Base-by-base conservation (phyloP, 2,329 filamentous ascomycete genomes). In the Phoma sp. region DNA sequence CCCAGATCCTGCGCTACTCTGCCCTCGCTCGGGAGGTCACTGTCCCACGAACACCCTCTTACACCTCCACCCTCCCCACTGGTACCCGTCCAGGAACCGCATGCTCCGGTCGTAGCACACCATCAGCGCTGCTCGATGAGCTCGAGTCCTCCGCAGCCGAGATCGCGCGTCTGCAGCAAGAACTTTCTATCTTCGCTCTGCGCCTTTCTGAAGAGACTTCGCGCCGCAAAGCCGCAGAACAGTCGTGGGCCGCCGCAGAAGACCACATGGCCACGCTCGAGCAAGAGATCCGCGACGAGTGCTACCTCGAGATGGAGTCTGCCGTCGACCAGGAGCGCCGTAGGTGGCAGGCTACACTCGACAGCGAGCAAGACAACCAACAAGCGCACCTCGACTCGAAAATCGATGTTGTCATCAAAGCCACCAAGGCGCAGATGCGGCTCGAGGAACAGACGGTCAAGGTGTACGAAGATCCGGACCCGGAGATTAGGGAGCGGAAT, bases 1-100 rank as follows among this genome's bases (percentile, higher is more conserved):
- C 91, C 5, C 95, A 98, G 71, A 98, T 99, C 58, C 81, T 99
- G 1, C 88, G 94, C 17, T 99, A 99, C 77, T 95, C 91, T 21
- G 94, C 95, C 0, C 83, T 99, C 4, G 95, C 95, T 0, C 87
- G 92, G 19, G 94, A 98, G 77, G 90, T 98, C 10, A 96, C 94
- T 0, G 91, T 97, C 1, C 92, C 93, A 6, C 88, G 94, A 5
- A 86, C 96, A 7, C 93, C 93, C 0, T 95, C 90, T 43, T 87
- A 94, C 45, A 90, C 89, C 0, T 87, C 87, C 37, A 90, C 88
- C 0, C 71, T 79, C 25, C 65, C 72, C 13, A 70, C 70, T 37
- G 77, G 77, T 2, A 40, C 69, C 76, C 54, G 54, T 15, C 54
- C 54, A 40, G 54, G 54, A 17, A 57, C 69, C 64, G 76, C 66